These are phyloP conservation scores for Ophidiomyces ophidiicola DNA, from an alignment of 2,329 filamentous ascomycete species.

Conservation along the genomic window DNA sequence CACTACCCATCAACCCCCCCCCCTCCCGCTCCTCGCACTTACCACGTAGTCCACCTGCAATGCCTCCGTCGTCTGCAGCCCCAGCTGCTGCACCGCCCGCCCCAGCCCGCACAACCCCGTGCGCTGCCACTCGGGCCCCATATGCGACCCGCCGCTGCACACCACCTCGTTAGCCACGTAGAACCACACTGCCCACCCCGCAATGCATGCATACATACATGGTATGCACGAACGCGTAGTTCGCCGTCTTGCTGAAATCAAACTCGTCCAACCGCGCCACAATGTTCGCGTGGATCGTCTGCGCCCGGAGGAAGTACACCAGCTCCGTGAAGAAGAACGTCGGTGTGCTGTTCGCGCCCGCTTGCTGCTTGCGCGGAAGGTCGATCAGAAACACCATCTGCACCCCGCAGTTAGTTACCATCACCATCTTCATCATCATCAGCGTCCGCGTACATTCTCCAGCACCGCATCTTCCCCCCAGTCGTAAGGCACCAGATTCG, in stretches of 20 bases:
- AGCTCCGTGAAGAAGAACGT: constrained; percentile 59
- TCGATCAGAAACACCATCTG: constrained; percentile 85
- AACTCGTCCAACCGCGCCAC: constrained; percentile 60
- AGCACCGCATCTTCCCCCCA: constrained; percentile 82
- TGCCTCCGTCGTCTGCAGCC: constrained; percentile 43
- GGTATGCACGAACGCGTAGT: constrained; percentile 71
- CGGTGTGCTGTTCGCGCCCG: constrained; percentile 16
- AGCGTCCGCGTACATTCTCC: constrained; percentile 72
- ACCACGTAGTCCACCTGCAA: constrained; percentile 64
- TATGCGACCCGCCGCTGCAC: constrained; percentile 47
- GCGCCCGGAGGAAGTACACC: constrained; percentile 55
- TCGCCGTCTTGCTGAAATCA: constrained; percentile 62
- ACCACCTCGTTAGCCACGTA: constrained; percentile 8
- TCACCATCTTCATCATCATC: no score
- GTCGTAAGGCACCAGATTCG: constrained; percentile 73
- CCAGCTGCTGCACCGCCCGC: constrained; percentile 51
- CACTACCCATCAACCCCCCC: neutral
- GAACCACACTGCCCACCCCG: no score
- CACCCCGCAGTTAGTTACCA: constrained; percentile 15
- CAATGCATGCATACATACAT: no score
- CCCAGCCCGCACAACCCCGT: constrained; percentile 68
- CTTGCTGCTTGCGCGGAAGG: constrained; percentile 45
- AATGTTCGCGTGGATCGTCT: constrained; percentile 52
- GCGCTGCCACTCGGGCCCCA: constrained; percentile 34
- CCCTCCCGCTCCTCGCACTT: no score